Base-by-base conservation (phyloP, 345 rosid species). In the Eucalyptus lansdowneana region DNA sequence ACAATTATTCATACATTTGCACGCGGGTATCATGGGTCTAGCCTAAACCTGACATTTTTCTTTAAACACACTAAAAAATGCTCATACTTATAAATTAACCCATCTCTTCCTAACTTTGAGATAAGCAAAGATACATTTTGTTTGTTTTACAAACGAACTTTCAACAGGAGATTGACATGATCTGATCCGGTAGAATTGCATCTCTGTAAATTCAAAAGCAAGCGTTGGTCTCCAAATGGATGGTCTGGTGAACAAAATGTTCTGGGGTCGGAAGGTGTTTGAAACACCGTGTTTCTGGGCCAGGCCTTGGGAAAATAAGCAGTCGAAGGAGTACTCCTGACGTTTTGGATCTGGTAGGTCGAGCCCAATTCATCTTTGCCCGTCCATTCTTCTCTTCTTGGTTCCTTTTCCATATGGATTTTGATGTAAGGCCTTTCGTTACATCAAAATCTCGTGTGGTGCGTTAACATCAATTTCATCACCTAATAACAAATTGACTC, bases 11-110 rank as follows among this genome's bases (percentile, higher is more conserved):
- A 0, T 53, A 53, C 58, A 53, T 53, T 53, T 0, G 11, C 11
- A 21, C 0, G 5, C 1, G 11, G 58, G 25, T 53, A 21, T 53
- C 25, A 21, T 53, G 25, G 56, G 5, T 21, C 25, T 53, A 53
- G 0, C 58, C 25, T 0, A 53, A 8, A 53, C 58, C 58, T 0
- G 0, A 53, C 2, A 19, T 53, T 21, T 53, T 53, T 53, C 58
- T 53, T 53, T 53, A 21, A 53, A 53, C 25, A 4, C 58, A 8
- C 58, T 0, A 53, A 53, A 53, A 21, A 53, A 8, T 53, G 58
- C 11, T 53, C 5, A 53, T 53, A 53, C 0, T 53, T 53, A 8
- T 53, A 8, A 53, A 53, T 53, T 53, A 4, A 21, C 24, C 0
- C 0, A 21, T 8, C 11, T 53, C 11, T 0, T 53, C 25, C 11